Base-by-base conservation (phyloP, 1,139 yeast species). In the Citeromyces hawaiiensis region DNA sequence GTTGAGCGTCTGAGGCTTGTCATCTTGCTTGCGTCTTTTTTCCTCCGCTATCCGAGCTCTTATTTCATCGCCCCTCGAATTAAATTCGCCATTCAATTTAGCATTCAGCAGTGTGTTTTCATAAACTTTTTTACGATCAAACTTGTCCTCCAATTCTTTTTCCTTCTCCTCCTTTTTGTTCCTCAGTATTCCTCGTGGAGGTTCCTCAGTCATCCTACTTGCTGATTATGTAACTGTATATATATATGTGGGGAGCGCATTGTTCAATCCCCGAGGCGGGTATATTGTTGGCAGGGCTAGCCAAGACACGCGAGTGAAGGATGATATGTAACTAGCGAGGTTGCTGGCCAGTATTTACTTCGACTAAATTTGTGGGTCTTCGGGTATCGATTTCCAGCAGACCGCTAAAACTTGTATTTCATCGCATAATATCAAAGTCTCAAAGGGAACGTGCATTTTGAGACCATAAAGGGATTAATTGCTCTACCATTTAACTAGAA, bases 101-200 rank as follows among this genome's bases (percentile, higher is more conserved):
- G 75, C 66, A 45, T 70, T 70, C 39, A 60, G 53, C 38, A 54
- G 52, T 1, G 76, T 70, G 51, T 70, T 70, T 40, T 58, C 68
- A 36, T 66, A 60, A n/a, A 70, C 74, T 43, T 60, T 51, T 36
- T 59, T 47, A 38, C 75, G 56, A 49, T 68, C 72, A 44, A 57
- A 51, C 15, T 32, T 36, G 16, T 29, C 40, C 9, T 16, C 36
- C 16, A 19, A 21, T 14, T 30, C 29, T 8, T 27, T 18, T 13
- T 45, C 46, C 2, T 42, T 40, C 11, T 45, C 43, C 34, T 48
- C 55, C 25, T 44, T 46, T 39, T 56, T 56, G 38, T 63, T 63
- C 43, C 63, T 54, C 35, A 63, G 47, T 29, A 63, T 63, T 7
- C 64, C 59, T 37, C 46, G 47, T 34, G 56, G 54, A 36, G 40